These are phyloP conservation scores for Aspergillus kassunensis DNA, from an alignment of 495 filamentous ascomycete genomes.

Conservation along the genomic window DNA sequence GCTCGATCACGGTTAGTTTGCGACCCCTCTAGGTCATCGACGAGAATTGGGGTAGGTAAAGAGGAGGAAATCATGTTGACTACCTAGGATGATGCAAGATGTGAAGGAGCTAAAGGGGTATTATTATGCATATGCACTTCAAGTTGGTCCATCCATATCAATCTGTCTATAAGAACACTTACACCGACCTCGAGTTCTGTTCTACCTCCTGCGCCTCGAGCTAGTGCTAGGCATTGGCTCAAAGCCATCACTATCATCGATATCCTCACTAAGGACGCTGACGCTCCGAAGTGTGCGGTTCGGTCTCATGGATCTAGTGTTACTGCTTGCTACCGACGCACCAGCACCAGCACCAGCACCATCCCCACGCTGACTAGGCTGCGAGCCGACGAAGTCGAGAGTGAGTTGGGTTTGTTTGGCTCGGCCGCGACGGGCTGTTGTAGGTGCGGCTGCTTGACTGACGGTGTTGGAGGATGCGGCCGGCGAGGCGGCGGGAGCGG, in stretches of 20 bases:
- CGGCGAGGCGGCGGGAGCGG: slow-evolving; percentile 39
- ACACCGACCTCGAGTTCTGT: no score
- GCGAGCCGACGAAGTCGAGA: slow-evolving; percentile 65
- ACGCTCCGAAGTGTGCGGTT: slow-evolving; percentile 38
- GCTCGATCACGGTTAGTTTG: no score
- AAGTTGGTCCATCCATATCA: background rate
- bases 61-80: no score
- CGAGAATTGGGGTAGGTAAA: no score
- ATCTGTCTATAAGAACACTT: no score
- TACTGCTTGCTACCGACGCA: background rate
- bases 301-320: slow-evolving; percentile 37
- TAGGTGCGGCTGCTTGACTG: slow-evolving; percentile 1
- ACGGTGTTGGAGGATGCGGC: slow-evolving; percentile 45
- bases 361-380: slow-evolving; percentile 35
- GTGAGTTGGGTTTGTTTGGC: slow-evolving; percentile 57
- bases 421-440: slow-evolving; percentile 5
- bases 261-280: slow-evolving; percentile 44
- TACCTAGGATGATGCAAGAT: no score
- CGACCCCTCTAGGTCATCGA: no score
- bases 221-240: slow-evolving; percentile 48
- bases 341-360: no score
- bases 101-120: no score
- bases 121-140: no score
- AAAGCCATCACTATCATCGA: slow-evolving; percentile 81
- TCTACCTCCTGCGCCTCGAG: slow-evolving; percentile 12